Conservation (phyloP, 2,329 filamentous ascomycete genomes). For the Septoria linicola region DNA sequence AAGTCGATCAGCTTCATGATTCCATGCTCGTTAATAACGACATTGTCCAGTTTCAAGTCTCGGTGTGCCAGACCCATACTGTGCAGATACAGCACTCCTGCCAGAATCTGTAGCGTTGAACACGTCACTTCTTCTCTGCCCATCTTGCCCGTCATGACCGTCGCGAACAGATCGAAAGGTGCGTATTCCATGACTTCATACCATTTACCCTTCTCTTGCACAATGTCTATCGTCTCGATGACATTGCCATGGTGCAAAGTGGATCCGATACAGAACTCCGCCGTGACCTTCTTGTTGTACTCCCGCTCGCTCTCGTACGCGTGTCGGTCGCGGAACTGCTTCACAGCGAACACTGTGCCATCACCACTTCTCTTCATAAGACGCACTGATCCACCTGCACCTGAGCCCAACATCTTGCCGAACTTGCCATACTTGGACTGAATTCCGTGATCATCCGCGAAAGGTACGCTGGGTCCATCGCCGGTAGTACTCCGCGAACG, state of each 20-base stretch:
- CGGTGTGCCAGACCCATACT: slow-evolving; percentile 92
- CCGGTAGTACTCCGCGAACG: slow-evolving; percentile 29
- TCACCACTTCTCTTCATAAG: slow-evolving; percentile 93
- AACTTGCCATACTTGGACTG: slow-evolving; percentile 93
- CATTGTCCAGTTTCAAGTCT: slow-evolving; percentile 95
- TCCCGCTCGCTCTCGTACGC: slow-evolving; percentile 92
- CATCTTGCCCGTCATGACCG: slow-evolving; percentile 99
- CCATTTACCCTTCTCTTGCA: slow-evolving; percentile 91
- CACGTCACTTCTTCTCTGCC: slow-evolving; percentile 84
- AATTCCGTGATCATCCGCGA: slow-evolving; percentile 89
- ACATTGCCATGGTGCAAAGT: slow-evolving; percentile 97
- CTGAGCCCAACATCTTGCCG: slow-evolving; percentile 87
- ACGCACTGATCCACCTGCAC: slow-evolving; percentile 89
- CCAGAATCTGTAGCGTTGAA: slow-evolving; percentile 89
- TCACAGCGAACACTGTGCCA: slow-evolving; percentile 91
- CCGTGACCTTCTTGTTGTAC: slow-evolving; percentile 96
- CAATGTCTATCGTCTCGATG: slow-evolving; percentile 94
- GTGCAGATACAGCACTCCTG: slow-evolving; percentile 90
- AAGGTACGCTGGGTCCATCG: slow-evolving; percentile 62
- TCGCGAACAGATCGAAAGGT: slow-evolving; percentile 92
- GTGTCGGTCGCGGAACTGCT: slow-evolving; percentile 90
- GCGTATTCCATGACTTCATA: slow-evolving; percentile 99
- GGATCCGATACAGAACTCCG: slow-evolving; percentile 96
- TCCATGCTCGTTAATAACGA: slow-evolving; percentile 91
- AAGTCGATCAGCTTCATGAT: slow-evolving; percentile 99